A percentile compares a stretch with the other conserved stretches of the same genome.
phyloP scores from a whole-genome alignment of 176 grass and related monocot genomes.

The Puccinellia tenuiflora region DNA sequence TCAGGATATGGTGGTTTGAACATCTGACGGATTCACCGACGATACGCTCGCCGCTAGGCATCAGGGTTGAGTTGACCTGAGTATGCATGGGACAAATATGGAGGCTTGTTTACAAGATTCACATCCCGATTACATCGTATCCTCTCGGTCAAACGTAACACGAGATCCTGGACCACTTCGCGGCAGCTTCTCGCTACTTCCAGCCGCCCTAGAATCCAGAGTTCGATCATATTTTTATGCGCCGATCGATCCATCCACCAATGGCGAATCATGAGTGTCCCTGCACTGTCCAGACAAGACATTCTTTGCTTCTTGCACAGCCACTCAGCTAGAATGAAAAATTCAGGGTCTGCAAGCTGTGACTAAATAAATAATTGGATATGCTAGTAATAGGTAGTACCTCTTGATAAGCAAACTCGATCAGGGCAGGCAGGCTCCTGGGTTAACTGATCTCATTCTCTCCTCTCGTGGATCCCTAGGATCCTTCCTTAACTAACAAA shows the following conservation, averaged over 20 bases:
- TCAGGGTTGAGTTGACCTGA: constrained; percentile 28
- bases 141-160: neutral
- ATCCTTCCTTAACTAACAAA: constrained; percentile 27
- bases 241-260: neutral
- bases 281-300: constrained; percentile 35
- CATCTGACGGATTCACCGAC: neutral
- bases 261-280: constrained; percentile 3
- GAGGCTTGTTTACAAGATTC: neutral
- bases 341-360: neutral
- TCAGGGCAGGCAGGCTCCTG: neutral
- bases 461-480: constrained; percentile 26
- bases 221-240: neutral
- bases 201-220: constrained; percentile 15
- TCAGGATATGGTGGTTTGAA: too few relatives aligned
- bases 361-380: neutral
- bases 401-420: neutral
- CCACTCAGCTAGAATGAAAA: neutral
- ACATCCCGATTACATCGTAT: neutral
- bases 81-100: neutral
- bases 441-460: neutral
- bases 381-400: neutral
- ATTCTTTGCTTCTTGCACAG: constrained; percentile 29
- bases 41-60: neutral
- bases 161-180: constrained; percentile 34
- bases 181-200: constrained; percentile 30